phyloP scores from a whole-genome alignment of 306 rosid genomes.

The Cicer cuneatum region DNA sequence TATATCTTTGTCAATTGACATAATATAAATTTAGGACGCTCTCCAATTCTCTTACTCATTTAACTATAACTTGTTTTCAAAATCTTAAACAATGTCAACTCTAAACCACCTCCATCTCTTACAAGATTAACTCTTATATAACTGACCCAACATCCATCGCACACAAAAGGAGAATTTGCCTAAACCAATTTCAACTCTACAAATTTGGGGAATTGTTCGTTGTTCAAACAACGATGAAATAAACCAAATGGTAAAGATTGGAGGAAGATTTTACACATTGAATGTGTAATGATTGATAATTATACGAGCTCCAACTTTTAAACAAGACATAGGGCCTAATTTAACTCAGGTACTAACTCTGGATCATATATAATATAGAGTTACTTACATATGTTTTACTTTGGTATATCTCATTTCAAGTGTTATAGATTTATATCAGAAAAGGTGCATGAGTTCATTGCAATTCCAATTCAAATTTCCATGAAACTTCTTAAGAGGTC shows the following conservation, averaged over 20 bases:
- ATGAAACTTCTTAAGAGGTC: too few relatives aligned
- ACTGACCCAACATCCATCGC: conserved; percentile 28
- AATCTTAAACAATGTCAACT: conserved; percentile 38
- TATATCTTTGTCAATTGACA: too few relatives aligned
- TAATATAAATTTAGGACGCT: too few relatives aligned
- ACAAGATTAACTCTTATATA: accelerated
- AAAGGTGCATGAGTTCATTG: too few relatives aligned
- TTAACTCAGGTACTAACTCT: too few relatives aligned
- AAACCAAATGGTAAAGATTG: conserved; percentile 45
- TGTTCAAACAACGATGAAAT: not conserved
- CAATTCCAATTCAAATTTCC: too few relatives aligned
- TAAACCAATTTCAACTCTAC: not conserved
- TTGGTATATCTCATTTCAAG: not conserved
- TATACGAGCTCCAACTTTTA: too few relatives aligned
- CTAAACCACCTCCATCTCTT: conserved; percentile 36
- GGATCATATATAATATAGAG: too few relatives aligned
- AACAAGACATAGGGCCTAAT: too few relatives aligned
- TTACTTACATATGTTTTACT: not conserved
- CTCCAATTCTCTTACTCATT: not conserved
- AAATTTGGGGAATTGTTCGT: accelerated
- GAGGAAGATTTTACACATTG: conserved; percentile 46
- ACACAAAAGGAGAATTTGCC: conserved; percentile 44
- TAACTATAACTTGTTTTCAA: accelerated
- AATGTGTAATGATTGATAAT: not conserved
- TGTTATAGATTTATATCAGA: not conserved